Evolutionary conservation across 2,329 filamentous ascomycete species (phyloP), one percentile per base, ranked within the genome.

Genomic region (Macrophomina phaseolina): DNA sequence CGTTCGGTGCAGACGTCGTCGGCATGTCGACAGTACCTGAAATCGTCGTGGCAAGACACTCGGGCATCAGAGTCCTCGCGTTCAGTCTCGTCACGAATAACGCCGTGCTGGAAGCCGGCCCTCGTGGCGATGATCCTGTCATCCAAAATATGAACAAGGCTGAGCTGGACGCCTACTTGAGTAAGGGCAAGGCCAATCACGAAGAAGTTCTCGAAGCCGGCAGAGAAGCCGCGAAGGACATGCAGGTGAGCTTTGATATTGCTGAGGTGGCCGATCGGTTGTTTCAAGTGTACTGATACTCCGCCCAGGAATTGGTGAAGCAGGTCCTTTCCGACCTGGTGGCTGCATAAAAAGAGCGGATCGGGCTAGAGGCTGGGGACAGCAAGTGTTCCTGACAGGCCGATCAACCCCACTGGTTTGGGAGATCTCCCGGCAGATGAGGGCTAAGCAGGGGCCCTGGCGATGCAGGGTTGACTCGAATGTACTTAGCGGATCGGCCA

Each of bases 1-100:
- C 80, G 56, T 76, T 90, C 6, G 88, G 89, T 6, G 88, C 87
- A n/a, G 88, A 90, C 72, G 79, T 90, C n/a, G 88, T 90, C 1
- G 88, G 88, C 14, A 90, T 91, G 89, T 89, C 86, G 38, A 90
- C 89, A 0, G 87, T 90, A 34, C 89, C 89, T 7, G 89, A 91
- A 73, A 88, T 90, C 63, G 84, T 90, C 60, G 86, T 88, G 16
- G 88, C 88, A 38, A 82, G 89, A 69, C 89, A 91, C 74, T 84
- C 82, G 64, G 86, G 85, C n/a, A 83, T 90, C 71, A 81, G 84
- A 34, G 85, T 91, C 6, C 78, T 90, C 45, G 89, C 87, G 5
- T 84, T 90, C 73, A 90, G 87, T 73, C 77, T 91, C 56, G 88
- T 90, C 28, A 90, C 89, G 16, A 90, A 91, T 75, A 85, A 83